Base-by-base conservation (phyloP, 2,329 filamentous ascomycete genomes). In the Venturiaceae sp. region DNA sequence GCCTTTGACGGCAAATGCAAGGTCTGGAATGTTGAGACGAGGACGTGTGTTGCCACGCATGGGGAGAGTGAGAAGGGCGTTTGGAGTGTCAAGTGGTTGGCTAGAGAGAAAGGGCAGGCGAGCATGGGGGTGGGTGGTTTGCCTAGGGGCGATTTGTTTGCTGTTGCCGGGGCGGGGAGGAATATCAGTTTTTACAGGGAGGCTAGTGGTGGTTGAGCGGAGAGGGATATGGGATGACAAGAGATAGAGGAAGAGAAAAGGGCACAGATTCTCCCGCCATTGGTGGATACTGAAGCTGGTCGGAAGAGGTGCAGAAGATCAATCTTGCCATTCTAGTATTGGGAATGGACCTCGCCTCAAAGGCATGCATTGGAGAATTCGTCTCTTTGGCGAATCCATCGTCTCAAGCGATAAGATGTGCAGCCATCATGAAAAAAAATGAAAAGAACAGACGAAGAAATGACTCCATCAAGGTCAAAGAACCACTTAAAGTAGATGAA, bases 1-100 rank as follows among this genome's bases (percentile, higher is more conserved):
- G 85, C 88, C 1, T 90, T 95, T 71, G 92, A 97, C 68, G 92
- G 94, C 37, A 96, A 95, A 72, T 90, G 88, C 61, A 96, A 96
- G 73, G 88, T 97, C 32, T 99, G 94, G 94, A 92, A 90, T 32
- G 83, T 96, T 60, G 91, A 96, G 66, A 83, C 85, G 34, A 82
- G 84, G 59, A 80, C 80, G 4, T 97, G 94, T 69, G 94, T 99
- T 47, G 91, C 92, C 13, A 99, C 94, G 9, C 90, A 96, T 69
- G 92, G 87, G 60, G 92, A 97, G 75, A 91, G 89, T 5, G 92
- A 73, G 39, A 71, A 71, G 62, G 67, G 69, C 1, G 60, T 74
- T 9, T 74, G 72, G 72, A 63, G 66, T 8, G 71, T 67, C 11
- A 71, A 66, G 60, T 74, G 72, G 72, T 58, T 74, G 57, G 9